phyloP scores from a whole-genome alignment of 306 rosid genomes.

The Cucumis melo region DNA sequence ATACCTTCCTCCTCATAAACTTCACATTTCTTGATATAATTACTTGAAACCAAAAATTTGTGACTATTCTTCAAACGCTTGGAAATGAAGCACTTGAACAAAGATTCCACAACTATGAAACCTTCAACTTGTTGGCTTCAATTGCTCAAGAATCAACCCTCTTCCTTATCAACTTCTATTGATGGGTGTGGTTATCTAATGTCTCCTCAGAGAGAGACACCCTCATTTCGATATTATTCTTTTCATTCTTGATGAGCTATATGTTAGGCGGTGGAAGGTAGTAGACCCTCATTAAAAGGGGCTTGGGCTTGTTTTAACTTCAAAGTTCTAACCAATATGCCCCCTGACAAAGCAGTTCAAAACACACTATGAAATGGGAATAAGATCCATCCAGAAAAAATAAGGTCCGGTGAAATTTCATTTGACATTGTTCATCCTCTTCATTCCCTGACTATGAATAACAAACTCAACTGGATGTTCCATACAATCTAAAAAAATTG shows the following conservation, averaged over 20 bases:
- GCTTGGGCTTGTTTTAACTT: conserved; percentile 97
- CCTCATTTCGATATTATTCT: conserved; percentile 54
- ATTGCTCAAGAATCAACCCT: conserved; percentile 52
- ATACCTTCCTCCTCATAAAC: conserved; percentile 68
- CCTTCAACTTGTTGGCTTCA: conserved; percentile 49
- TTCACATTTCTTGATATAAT: conserved; percentile 20
- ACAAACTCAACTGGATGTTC: not conserved
- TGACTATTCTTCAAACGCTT: conserved; percentile 66
- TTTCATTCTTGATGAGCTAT: conserved; percentile 56
- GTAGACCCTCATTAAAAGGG: conserved; percentile 72
- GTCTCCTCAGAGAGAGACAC: conserved; percentile 38
- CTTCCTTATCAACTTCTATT: conserved; percentile 66
- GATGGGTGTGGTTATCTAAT: conserved; percentile 41
- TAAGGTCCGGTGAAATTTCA: conserved; percentile 5
- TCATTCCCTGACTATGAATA: not conserved
- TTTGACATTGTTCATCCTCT: conserved; percentile 16
- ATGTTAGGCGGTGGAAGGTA: conserved; percentile 67
- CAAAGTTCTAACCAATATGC: conserved; percentile 94
- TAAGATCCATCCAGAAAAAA: conserved; percentile 11
- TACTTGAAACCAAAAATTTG: conserved; percentile 33
- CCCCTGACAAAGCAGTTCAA: conserved; percentile 99
- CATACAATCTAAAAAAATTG: not conserved
- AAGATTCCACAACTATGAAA: conserved; percentile 52
- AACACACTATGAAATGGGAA: conserved; percentile 36
- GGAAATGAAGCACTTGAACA: conserved; percentile 63